A percentile compares a stretch with the other conserved stretches of the same genome.
phyloP scores from a whole-genome alignment of 192 early-diverging fungal species.

The Cladochytrium replicatum region DNA sequence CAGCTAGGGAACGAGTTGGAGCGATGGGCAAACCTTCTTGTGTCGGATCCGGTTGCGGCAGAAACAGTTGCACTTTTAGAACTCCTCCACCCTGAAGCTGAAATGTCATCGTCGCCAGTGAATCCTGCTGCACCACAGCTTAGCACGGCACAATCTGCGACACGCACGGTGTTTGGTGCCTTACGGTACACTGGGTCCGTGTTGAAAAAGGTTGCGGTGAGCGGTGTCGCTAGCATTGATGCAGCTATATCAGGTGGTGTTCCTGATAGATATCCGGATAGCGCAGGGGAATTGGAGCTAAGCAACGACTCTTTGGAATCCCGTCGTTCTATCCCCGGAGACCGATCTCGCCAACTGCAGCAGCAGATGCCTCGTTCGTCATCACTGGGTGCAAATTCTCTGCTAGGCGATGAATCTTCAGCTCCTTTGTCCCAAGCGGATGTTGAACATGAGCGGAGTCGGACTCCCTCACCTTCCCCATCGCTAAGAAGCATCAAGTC shows the following conservation, averaged over 20 bases:
- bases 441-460: too few relatives aligned
- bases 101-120: slow-evolving; percentile 1
- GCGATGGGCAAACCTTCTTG: slow-evolving; percentile 5
- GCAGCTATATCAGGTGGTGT: too few relatives aligned
- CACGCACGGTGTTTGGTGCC: slow-evolving; percentile 13
- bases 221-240: neutral
- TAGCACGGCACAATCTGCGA: too few relatives aligned
- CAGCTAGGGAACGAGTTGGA: slow-evolving; percentile 14
- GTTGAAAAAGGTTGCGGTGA: slow-evolving; percentile 19
- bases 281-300: too few relatives aligned
- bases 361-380: too few relatives aligned
- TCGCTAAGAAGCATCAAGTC: neutral
- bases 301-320: too few relatives aligned
- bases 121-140: neutral
- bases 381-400: too few relatives aligned
- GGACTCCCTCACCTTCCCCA: neutral
- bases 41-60: slow-evolving; percentile 2
- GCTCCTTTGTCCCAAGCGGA: too few relatives aligned
- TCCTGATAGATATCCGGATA: too few relatives aligned
- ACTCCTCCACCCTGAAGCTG: slow-evolving; percentile 20
- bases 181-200: slow-evolving; percentile 19
- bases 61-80: slow-evolving; percentile 3
- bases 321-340: too few relatives aligned
- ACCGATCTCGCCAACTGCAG: too few relatives aligned
- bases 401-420: too few relatives aligned